Base-by-base conservation (phyloP, 1,284 basidiomycete species). In the Neonothopanus nambi region DNA sequence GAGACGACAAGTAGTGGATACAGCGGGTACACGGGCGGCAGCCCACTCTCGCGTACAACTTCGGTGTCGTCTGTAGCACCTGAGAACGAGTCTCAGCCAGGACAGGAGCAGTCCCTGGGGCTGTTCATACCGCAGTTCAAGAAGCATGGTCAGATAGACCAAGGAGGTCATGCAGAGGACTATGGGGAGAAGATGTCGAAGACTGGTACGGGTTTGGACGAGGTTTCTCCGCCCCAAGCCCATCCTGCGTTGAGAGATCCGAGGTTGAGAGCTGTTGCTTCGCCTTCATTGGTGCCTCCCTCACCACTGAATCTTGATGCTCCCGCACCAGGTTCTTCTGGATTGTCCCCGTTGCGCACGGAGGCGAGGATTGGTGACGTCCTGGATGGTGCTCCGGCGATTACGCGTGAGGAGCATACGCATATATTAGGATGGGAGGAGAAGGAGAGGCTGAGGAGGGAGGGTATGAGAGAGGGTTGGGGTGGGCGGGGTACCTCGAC, bases 221-320 rank as follows among this genome's bases (percentile, higher is more conserved):
- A 13, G 30, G 30, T 33, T 8, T 13, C 9, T 33, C 30, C n/a
- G n/a, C n/a, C n/a, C n/a, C n/a, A n/a, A n/a, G n/a, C n/a, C 18
- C 48, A 6, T 28, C 43, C 20, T 43, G 35, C 20, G 23, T 20
- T 17, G 30, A 43, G 43, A 17, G 49, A 51, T 37, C 49, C 49
- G 12, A 20, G 49, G 9, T 24, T 51, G n/a, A 28, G 21, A 24
- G 49, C 49, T 15, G 41, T 51, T 5, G 9, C 49, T 20, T 51
- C 49, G 36, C 49, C 49, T 5, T 20, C 33, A 1, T 40, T 51
- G 17, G 49, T 40, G 6, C 49, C 49, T 2, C 49, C 49, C 15
- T 43, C 40, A 12, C 49, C 49, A 15, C 37, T 51, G 21, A 51
- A 15, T 17, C 18, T 51, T 18, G 49, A 51, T 35, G 49, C 40